phyloP scores from a whole-genome alignment of 1,139 yeast genomes.

The Pneumocystis wakefieldiae region DNA sequence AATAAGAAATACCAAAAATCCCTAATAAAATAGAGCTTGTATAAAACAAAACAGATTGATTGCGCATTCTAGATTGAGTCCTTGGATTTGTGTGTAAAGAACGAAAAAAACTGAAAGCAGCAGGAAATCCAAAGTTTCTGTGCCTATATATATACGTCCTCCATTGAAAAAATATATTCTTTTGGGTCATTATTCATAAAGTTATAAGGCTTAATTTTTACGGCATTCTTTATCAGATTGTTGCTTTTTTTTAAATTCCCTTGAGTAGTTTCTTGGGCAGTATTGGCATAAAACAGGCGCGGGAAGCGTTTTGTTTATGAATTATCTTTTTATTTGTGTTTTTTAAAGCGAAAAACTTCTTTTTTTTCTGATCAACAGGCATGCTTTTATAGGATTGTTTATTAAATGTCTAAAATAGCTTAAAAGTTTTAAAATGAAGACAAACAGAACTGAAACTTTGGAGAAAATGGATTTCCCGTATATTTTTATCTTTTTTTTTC shows the following conservation, averaged over 20 bases:
- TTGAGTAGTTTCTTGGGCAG: not conserved
- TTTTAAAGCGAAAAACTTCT: no score
- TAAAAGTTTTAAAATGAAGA: not conserved
- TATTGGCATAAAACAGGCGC: not conserved
- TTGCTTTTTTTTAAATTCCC: not conserved
- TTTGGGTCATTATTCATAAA: not conserved
- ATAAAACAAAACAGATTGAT: conserved; percentile 13
- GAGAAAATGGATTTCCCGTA: conserved; percentile 13
- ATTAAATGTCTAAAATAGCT: not conserved
- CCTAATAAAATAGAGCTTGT: conserved; percentile 37
- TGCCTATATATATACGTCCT: not conserved
- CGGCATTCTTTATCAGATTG: not conserved
- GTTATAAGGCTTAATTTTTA: not conserved
- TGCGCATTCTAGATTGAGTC: conserved; percentile 1
- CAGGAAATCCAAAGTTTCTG: not conserved
- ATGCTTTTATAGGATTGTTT: not conserved
- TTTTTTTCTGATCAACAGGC: not conserved
- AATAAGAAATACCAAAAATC: conserved; percentile 69
- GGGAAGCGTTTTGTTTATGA: not conserved
- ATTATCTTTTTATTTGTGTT: no score
- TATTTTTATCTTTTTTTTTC: conserved; percentile 3
- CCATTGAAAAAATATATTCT: not conserved
- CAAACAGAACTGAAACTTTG: not conserved
- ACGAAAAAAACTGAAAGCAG: not conserved
- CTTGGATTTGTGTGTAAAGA: not conserved